A percentile compares a stretch with the other conserved stretches of the same genome.
phyloP scores from a whole-genome alignment of 345 rosid genomes.

The Dipteronia sinensis region DNA sequence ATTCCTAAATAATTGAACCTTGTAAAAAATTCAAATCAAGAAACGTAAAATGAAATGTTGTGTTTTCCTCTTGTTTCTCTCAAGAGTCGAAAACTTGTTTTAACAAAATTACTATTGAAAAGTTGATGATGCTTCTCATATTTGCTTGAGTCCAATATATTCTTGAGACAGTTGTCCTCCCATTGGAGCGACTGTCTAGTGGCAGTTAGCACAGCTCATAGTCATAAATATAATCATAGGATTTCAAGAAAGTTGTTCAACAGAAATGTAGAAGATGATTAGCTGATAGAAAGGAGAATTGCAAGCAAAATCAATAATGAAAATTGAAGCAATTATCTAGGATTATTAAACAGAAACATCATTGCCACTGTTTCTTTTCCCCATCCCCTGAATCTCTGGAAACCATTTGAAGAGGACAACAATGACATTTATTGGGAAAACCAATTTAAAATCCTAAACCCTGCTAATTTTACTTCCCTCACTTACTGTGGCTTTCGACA shows the following conservation, averaged over 20 bases:
- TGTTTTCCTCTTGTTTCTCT: too few relatives aligned
- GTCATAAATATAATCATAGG: background rate
- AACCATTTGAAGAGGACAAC: background rate
- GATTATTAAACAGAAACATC: background rate
- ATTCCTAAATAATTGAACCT: too few relatives aligned
- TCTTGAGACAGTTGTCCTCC: too few relatives aligned
- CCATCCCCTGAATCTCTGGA: background rate
- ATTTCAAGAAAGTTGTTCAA: background rate
- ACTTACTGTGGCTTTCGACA: conserved; percentile 58
- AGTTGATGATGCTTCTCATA: too few relatives aligned
- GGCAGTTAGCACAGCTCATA: too few relatives aligned
- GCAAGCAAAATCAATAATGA: background rate
- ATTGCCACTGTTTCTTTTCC: too few relatives aligned
- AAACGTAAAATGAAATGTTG: too few relatives aligned
- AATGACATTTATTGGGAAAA: background rate
- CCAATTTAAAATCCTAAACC: background rate
- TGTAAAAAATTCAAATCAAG: too few relatives aligned
- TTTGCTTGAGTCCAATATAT: too few relatives aligned
- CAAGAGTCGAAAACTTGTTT: too few relatives aligned
- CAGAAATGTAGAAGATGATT: background rate
- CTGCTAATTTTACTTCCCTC: conserved; percentile 1
- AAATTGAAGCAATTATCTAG: background rate
- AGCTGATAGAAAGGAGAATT: background rate
- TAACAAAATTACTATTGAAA: too few relatives aligned
- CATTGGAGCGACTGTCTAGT: too few relatives aligned